A percentile compares a stretch with the other conserved stretches of the same genome.
phyloP scores from a whole-genome alignment of 2,329 filamentous ascomycete species.

The Knoxdaviesia capensis region DNA sequence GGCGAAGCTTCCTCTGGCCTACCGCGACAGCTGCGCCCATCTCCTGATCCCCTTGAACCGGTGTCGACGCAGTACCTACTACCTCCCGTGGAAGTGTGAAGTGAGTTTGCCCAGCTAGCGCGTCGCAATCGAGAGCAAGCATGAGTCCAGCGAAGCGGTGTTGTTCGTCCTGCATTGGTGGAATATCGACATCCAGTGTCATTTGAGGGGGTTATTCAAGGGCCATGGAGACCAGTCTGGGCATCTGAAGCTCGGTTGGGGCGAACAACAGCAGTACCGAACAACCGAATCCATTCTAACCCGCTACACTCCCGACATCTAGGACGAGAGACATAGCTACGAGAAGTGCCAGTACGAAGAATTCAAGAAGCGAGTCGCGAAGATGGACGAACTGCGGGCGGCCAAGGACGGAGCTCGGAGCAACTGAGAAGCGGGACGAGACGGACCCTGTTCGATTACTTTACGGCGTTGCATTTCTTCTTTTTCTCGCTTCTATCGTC shows the following conservation, averaged over 20 bases:
- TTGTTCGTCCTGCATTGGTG: not conserved
- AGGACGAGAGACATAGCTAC: conserved; percentile 95
- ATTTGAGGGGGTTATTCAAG: too few species aligned
- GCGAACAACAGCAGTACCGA: too few species aligned
- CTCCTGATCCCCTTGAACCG: conserved; percentile 90
- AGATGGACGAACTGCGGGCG: conserved; percentile 91
- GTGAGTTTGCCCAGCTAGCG: conserved; percentile 29
- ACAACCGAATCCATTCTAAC: too few species aligned
- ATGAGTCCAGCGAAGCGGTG: too few species aligned
- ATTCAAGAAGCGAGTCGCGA: conserved; percentile 94
- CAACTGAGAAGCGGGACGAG: conserved; percentile 35
- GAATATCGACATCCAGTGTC: not conserved
- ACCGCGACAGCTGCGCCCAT: conserved; percentile 89
- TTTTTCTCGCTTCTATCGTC: not conserved
- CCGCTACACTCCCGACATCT: conserved; percentile 2
- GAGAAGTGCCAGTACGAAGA: conserved; percentile 99
- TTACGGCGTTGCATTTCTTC: not conserved
- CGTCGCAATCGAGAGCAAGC: too few species aligned
- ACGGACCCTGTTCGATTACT: not conserved
- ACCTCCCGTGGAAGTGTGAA: conserved; percentile 94
- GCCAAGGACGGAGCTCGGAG: conserved; percentile 69
- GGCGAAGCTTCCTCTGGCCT: conserved; percentile 68
- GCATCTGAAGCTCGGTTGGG: too few species aligned
- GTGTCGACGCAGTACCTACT: conserved; percentile 81
- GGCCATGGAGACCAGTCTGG: too few species aligned